These are phyloP conservation scores for Noccaea bulbosa DNA, from an alignment of 345 rosid species.

Conservation along the genomic window DNA sequence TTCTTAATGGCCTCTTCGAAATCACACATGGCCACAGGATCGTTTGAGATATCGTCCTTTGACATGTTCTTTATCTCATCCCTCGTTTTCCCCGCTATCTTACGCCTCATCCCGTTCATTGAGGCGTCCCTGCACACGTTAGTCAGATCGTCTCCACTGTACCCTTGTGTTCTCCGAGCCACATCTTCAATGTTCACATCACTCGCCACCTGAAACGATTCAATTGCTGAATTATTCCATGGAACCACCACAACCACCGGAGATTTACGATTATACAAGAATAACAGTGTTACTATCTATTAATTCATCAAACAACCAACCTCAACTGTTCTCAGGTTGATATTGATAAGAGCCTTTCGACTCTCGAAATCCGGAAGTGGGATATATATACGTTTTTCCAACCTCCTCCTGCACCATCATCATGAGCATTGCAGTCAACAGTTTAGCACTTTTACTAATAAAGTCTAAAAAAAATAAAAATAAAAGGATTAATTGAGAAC, in stretches of 20 bases:
- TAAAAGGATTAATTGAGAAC: constrained; percentile 41
- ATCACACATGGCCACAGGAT: constrained; percentile 99
- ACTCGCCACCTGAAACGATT: constrained; percentile 63
- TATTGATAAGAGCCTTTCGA: constrained; percentile 94
- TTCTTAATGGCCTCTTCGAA: constrained; percentile 92
- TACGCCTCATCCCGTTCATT: constrained; percentile 98
- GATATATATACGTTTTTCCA: constrained; percentile 98
- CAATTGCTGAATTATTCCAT: constrained; percentile 13
- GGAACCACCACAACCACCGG: neutral
- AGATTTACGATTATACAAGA: constrained; percentile 12
- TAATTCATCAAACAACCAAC: constrained; percentile 45
- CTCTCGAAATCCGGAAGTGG: constrained; percentile 98
- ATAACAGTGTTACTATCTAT: too few relatives aligned
- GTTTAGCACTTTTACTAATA: neutral
- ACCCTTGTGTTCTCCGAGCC: constrained; percentile 88
- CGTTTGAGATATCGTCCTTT: constrained; percentile 96
- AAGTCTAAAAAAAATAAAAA: neutral
- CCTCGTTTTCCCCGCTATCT: constrained; percentile 97
- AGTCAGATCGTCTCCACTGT: constrained; percentile 99
- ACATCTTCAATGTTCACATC: constrained; percentile 94
- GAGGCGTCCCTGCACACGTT: constrained; percentile 98
- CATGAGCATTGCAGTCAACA: constrained; percentile 15
- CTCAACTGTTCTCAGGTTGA: constrained; percentile 97
- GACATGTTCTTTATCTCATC: constrained; percentile 99
- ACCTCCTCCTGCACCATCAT: constrained; percentile 78